Evolutionary conservation across 1,284 basidiomycete species (phyloP), one percentile per base, ranked within the genome.

Genomic region (Moesziomyces globuligerus): DNA sequence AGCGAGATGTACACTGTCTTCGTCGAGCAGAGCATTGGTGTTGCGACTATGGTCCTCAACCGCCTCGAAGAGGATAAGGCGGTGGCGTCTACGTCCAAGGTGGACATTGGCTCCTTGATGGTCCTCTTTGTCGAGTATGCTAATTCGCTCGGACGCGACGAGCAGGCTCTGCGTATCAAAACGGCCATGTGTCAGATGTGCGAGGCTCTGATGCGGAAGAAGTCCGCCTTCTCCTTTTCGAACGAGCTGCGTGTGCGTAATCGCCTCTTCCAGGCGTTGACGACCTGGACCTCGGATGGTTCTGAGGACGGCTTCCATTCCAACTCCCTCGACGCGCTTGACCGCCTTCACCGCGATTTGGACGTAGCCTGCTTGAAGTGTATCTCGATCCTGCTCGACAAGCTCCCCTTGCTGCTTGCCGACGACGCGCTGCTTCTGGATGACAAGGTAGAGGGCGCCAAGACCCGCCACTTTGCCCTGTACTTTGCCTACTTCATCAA

Each of bases 401-500:
- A 68, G 41, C 68, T 80, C 3, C 78, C 78, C 11, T 48, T 80
- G 32, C 64, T 80, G 10, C 57, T 80, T 23, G 74, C 78, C 7
- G 78, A 80, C 43, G 78, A 80, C 47, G 76, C 78, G 1, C 48
- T 77, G 24, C 58, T 78, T 5, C 68, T 80, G 17, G 78, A 80
- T 36, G 78, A 80, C 61, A 76, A 76, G 42, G 74, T 80, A 25
- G 78, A 80, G 41, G 76, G 78, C 47, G 78, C 78, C 48, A 80
- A 77, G 57, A 74, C 76, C 2, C 58, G 78, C 11, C 75, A 80
- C 44, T 80, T 78, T 58, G 52, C 73, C 29, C 57, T 77, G 50
- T 76, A 76, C 59, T 77, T 77, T 56, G 64, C 59, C 47, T 78
- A 75, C 61, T 80, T 80, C 43, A 76, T 78, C 78, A 77, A 79